Evolutionary conservation across 768 basidiomycete species (phyloP), one percentile per base, ranked within the genome.

Genomic region (Dentipellis fragilis): DNA sequence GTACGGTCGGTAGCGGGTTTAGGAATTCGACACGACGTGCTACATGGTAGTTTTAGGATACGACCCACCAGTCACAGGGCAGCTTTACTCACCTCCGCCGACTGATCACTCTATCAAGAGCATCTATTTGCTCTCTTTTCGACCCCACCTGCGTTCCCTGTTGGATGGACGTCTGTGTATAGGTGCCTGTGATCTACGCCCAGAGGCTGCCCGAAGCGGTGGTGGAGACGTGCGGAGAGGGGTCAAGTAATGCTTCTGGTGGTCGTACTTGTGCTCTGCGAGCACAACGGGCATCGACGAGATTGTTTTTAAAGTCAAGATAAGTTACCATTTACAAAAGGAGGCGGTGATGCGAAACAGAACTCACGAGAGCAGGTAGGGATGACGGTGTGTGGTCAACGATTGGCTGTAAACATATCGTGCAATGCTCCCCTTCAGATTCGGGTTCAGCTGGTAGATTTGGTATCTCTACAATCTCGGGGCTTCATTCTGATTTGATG

Each of bases 331-430:
- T n/a, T n/a, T n/a, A n/a, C n/a, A n/a, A n/a, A n/a, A n/a, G n/a
- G n/a, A n/a, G n/a, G n/a, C n/a, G n/a, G n/a, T n/a, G n/a, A 97
- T 55, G 90, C 88, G 61, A 95, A 95, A 64, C 93, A 97, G 65
- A 94, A 94, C 64, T 89, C 87, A 73, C 96, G 93, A 1, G 89
- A 87, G 68, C 93, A 96, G 8, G 74, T 77, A 1, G 92, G 89
- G 22, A 95, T 74, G 38, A 94, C 77, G n/a, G n/a, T 0, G 93
- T 87, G 47, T 87, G 74, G 71, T 96, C 91, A 12, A 76, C 72
- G 52, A 93, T 73, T 10, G 72, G 58, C 63, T 94, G 89, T 19
- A 97, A 73, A 63, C 93, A 97, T 36, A 97, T 95, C 56, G 86
- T 83, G 65, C 93, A 97, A 62, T 83, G 74, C 19, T 85, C 80